Percentiles rank a stretch among this genome's conserved stretches.
Conservation (phyloP, 2,329 filamentous ascomycete genomes). For the Pestalotiopsis sp. region DNA sequence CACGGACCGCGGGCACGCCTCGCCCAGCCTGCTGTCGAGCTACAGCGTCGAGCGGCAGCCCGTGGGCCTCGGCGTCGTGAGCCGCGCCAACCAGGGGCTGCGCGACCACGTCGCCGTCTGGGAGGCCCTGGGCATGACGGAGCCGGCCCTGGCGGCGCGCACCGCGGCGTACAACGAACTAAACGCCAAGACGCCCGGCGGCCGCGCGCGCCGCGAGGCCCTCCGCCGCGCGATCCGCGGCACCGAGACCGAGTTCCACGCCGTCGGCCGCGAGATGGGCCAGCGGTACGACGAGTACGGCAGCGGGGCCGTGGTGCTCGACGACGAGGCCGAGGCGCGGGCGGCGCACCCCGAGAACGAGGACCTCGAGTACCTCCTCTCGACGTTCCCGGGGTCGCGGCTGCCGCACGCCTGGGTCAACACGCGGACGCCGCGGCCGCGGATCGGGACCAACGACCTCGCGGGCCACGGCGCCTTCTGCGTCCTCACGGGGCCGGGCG, state of each 20-base stretch:
- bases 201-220: constrained; percentile 35
- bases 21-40: background rate
- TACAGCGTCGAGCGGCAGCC: constrained; percentile 46
- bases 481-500: constrained; percentile 58
- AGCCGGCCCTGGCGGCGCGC: constrained; percentile 39
- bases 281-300: background rate
- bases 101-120: constrained; percentile 52
- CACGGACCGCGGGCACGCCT: constrained; percentile 37
- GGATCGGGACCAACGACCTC: constrained; percentile 61
- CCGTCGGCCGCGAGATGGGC: constrained; percentile 19
- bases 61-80: constrained; percentile 49
- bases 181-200: constrained; percentile 33
- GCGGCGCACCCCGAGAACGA: background rate
- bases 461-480: constrained; percentile 57
- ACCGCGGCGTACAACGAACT: constrained; percentile 42
- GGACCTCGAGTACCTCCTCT: constrained; percentile 28
- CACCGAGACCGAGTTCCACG: constrained; percentile 48
- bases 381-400: constrained; percentile 60
- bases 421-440: constrained; percentile 42
- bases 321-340: background rate
- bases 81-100: constrained; percentile 57
- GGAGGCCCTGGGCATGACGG: constrained; percentile 45
- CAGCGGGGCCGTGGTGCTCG: background rate
- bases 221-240: constrained; percentile 39
- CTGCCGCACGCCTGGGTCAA: constrained; percentile 68